Evolutionary conservation across 305 asterid genomes (phyloP).

Genomic region (Euphrasia arctica): DNA sequence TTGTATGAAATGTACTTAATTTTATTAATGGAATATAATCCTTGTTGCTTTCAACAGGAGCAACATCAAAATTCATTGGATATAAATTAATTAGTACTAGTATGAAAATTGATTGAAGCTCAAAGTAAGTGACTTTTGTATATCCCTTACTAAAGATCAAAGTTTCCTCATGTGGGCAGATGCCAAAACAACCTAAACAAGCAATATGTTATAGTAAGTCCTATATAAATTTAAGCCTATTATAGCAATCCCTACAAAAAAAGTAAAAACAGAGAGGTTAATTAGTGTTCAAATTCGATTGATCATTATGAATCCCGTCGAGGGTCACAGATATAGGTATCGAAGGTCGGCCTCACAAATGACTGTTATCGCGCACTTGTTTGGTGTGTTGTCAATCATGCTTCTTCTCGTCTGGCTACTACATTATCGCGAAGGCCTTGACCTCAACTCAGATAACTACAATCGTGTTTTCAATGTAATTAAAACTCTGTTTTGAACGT

Average conservation of each 20-base stretch:
- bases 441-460: slow-evolving; percentile 48
- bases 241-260: neutral
- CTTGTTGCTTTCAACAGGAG: slow-evolving; percentile 24
- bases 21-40: neutral
- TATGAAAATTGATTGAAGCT: neutral
- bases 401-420: slow-evolving; percentile 80
- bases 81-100: too few relatives aligned
- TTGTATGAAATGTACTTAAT: neutral
- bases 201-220: slow-evolving; percentile 25
- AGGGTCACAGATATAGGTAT: slow-evolving; percentile 30
- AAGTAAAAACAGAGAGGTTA: neutral
- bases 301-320: slow-evolving; percentile 27
- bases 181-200: slow-evolving; percentile 39
- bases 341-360: slow-evolving; percentile 43
- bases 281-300: neutral
- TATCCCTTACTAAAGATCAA: slow-evolving; percentile 38
- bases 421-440: slow-evolving; percentile 69
- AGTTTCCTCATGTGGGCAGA: slow-evolving; percentile 22
- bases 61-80: slow-evolving; percentile 8
- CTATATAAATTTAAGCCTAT: slow-evolving; percentile 3
- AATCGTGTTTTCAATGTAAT: slow-evolving; percentile 58
- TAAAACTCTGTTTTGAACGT: slow-evolving; percentile 4
- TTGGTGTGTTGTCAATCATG: slow-evolving; percentile 48
- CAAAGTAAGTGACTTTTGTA: slow-evolving; percentile 18
- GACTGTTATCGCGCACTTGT: slow-evolving; percentile 51